Percentiles rank a stretch among this genome's conserved stretches.
phyloP scores from a whole-genome alignment of 352 stramenopile genomes.

The Globisporangium paddicum region DNA sequence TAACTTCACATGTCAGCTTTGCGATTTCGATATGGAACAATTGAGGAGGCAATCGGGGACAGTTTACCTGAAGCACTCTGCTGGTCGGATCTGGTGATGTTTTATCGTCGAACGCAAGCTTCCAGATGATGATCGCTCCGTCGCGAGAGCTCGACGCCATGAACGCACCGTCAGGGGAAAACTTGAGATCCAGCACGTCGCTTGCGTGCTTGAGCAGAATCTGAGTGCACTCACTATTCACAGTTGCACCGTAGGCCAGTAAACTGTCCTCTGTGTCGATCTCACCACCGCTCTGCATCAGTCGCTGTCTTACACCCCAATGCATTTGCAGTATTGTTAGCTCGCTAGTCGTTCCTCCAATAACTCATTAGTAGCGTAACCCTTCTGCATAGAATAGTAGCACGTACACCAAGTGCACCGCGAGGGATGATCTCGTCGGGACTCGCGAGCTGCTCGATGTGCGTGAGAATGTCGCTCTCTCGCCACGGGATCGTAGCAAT shows the following conservation, averaged over 20 bases:
- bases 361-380: no score
- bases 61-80: background rate
- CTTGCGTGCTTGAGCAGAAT: constrained; percentile 43
- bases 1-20: background rate
- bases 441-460: constrained; percentile 56
- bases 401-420: constrained; percentile 45
- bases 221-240: constrained; percentile 31
- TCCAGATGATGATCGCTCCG: constrained; percentile 74
- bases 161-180: constrained; percentile 71
- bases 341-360: no score
- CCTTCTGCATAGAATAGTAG: no score
- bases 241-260: constrained; percentile 10
- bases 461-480: constrained; percentile 33
- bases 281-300: constrained; percentile 30
- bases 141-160: constrained; percentile 79
- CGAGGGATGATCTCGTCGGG: constrained; percentile 61
- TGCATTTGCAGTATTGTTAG: no score
- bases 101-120: constrained; percentile 22
- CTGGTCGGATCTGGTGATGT: background rate
- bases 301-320: constrained; percentile 20
- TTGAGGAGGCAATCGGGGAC: background rate
- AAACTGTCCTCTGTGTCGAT: constrained; percentile 14
- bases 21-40: background rate
- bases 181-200: constrained; percentile 69
- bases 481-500: constrained; percentile 36